Evolutionary conservation across 1,284 basidiomycete species (phyloP), one percentile per base, ranked within the genome.

Genomic region (Naganishia liquefaciens): DNA sequence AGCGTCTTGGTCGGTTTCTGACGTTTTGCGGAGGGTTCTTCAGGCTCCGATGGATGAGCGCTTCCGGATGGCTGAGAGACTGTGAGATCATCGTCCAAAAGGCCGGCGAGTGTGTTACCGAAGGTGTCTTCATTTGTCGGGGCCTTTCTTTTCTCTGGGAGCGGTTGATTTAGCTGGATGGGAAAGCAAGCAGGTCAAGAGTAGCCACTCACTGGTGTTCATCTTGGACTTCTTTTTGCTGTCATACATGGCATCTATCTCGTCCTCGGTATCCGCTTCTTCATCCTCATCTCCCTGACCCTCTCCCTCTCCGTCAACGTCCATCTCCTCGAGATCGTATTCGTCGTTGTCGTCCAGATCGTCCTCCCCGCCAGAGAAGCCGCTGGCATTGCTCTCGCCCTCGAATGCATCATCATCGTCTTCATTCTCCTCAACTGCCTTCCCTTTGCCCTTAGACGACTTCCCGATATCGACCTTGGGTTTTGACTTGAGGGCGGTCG

Each of bases 61-160:
- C 44, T 19, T 23, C 53, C 30, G 42, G 40, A 46, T 43, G 61
- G 51, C 11, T 60, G 47, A 19, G 68, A 50, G 17, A 46, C 46
- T 27, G 66, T 61, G 10, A 63, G 27, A 17, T 63, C 55, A 10
- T 77, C 76, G 44, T 72, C 53, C n/a, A 79, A 70, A 4, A 79
- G 74, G 19, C 74, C 72, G 2, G 77, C 73, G 5, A 79, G 72
- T 5, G 77, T 77, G 6, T 70, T 67, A 25, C 77, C 78, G 70
- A 79, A 79, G 43, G 71, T 66, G 21, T 69, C 71, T 10, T 74
- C 71, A 7, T 76, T 76, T 4, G 77, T 79, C 2, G 75, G 65
- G 15, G 74, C 67, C 70, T 79, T 79, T 58, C 76, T 69, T 65
- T 79, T 68, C 30, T 64, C 66, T 68, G 39, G 2, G 6, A 33